Conservation (phyloP, 192 early-diverging fungal species). For the Geranomyces variabilis region DNA sequence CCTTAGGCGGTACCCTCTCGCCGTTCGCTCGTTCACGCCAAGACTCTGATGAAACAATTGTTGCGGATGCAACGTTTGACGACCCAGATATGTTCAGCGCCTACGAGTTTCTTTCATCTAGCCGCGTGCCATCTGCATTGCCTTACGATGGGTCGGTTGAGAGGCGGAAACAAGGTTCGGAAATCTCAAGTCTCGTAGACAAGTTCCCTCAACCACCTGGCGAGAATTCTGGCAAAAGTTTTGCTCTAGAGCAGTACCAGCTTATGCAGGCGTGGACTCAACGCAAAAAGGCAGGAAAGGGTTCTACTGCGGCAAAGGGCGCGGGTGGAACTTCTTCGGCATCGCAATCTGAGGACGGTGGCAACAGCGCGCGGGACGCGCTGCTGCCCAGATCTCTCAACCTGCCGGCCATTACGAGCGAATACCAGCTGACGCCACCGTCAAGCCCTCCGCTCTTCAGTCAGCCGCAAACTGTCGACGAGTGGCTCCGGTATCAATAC, state of each 20-base stretch:
- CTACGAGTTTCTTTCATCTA: constrained; percentile 9
- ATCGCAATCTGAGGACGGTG: too few relatives aligned
- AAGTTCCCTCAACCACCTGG: constrained; percentile 1
- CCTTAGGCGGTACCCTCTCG: background rate
- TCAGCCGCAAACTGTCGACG: constrained; percentile 1
- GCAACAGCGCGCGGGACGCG: too few relatives aligned
- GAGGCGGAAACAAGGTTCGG: background rate
- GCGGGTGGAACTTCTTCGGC: too few relatives aligned
- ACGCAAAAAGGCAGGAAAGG: background rate
- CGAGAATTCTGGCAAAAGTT: background rate
- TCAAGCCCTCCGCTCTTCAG: background rate
- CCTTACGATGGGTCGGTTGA: background rate
- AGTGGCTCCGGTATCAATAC: constrained; percentile 5
- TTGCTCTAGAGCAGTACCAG: constrained; percentile 13
- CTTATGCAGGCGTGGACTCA: constrained; percentile 8
- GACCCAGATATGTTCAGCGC: constrained; percentile 23
- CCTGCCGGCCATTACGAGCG: background rate
- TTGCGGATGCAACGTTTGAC: constrained; percentile 1
- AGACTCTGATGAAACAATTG: constrained; percentile 17
- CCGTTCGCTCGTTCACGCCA: background rate
- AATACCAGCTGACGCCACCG: constrained; percentile 3
- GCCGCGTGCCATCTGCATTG: background rate
- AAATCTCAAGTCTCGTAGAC: constrained; percentile 11
- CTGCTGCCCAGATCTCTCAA: too few relatives aligned
- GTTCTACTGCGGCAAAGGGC: too few relatives aligned